Evolutionary conservation across 495 filamentous ascomycete genomes (phyloP).

Genomic region (Tetracladium marchalianum): DNA sequence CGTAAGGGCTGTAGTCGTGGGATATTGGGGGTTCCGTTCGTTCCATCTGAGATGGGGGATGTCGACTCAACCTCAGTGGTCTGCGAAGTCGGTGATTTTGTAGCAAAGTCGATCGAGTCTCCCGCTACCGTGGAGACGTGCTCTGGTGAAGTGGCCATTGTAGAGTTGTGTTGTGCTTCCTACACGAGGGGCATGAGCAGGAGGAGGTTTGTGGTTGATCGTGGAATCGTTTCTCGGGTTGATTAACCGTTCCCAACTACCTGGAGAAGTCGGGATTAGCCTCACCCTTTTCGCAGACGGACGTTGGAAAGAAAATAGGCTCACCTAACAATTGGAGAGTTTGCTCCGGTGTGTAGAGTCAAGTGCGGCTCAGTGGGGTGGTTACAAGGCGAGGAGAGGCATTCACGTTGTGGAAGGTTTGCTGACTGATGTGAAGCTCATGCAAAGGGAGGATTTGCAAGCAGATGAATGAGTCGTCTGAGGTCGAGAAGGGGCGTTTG

Average conservation of each 20-base stretch:
- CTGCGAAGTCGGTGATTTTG: conserved; percentile 2
- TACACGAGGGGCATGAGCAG: conserved; percentile 12
- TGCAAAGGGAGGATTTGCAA: too few species aligned
- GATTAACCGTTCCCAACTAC: too few species aligned
- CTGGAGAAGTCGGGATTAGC: too few species aligned
- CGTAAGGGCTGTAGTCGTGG: conserved; percentile 42
- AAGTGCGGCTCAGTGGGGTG: not conserved
- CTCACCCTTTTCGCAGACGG: too few species aligned
- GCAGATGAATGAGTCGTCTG: too few species aligned
- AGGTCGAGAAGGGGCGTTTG: too few species aligned
- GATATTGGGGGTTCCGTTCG: conserved; percentile 13
- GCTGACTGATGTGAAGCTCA: too few species aligned
- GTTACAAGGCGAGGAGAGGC: not conserved
- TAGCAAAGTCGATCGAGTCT: conserved; percentile 13
- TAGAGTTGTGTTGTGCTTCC: not conserved
- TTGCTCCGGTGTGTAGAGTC: not conserved
- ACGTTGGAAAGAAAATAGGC: not conserved
- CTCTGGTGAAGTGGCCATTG: conserved; percentile 17
- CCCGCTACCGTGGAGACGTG: conserved; percentile 4
- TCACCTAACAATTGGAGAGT: not conserved
- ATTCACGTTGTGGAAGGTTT: too few species aligned
- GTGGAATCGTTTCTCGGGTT: not conserved
- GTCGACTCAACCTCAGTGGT: conserved; percentile 20
- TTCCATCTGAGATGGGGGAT: conserved; percentile 3
- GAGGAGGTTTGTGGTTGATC: not conserved